A percentile compares a stretch with the other conserved stretches of the same genome.
These are phyloP conservation scores for Rhizopus microsporus DNA, from an alignment of 371 early-diverging fungal species.

Conservation along the genomic window DNA sequence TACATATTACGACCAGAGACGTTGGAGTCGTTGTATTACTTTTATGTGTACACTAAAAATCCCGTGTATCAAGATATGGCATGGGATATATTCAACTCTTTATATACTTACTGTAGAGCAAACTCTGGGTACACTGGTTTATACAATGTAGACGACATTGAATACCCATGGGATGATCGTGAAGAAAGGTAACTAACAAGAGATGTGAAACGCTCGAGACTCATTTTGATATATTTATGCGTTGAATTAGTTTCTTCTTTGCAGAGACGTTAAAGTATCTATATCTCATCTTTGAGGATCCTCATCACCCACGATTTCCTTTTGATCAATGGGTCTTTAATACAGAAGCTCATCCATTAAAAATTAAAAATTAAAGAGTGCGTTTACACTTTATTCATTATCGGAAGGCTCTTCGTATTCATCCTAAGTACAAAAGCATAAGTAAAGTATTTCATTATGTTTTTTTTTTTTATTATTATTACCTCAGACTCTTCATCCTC, in stretches of 20 bases:
- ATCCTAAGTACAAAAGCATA: constrained; percentile 1
- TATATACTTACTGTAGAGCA: constrained; percentile 44
- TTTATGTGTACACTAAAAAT: constrained; percentile 73
- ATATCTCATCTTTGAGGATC: constrained; percentile 81
- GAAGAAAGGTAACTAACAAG: constrained; percentile 47
- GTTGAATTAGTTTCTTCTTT: constrained; percentile 67
- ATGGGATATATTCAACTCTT: constrained; percentile 65
- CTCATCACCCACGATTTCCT: constrained; percentile 41
- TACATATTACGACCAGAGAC: constrained; percentile 67
- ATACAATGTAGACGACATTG: constrained; percentile 28
- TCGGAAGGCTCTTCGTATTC: constrained; percentile 6
- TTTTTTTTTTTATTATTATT: constrained; percentile 2
- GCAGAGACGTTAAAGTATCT: constrained; percentile 96
- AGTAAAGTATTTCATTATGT: background rate
- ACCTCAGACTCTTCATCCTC: background rate
- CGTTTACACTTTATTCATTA: constrained; percentile 6
- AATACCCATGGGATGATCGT: constrained; percentile 41
- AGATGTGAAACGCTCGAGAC: background rate
- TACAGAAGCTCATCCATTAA: constrained; percentile 88
- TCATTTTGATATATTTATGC: background rate
- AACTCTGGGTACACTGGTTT: constrained; percentile 46
- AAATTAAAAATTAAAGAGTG: constrained; percentile 9
- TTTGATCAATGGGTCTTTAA: constrained; percentile 85
- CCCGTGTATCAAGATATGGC: constrained; percentile 71
- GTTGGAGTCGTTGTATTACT: constrained; percentile 72